These are phyloP conservation scores for Ogataea naganishii DNA, from an alignment of 805 yeast genomes.

Conservation along the genomic window DNA sequence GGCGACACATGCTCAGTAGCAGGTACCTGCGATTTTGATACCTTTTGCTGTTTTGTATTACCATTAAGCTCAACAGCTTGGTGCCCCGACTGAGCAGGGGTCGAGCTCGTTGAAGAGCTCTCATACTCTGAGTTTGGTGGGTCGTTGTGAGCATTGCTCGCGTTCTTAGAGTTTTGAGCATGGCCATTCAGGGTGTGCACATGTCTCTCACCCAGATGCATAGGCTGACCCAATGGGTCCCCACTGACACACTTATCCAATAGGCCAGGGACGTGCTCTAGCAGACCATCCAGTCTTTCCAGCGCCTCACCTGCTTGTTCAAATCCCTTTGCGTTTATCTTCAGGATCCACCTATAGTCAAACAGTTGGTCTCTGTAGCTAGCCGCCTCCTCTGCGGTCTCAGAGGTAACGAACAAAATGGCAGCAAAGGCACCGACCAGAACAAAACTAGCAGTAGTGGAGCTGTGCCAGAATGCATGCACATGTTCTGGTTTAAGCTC, in stretches of 20 bases:
- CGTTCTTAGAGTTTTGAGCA: no score
- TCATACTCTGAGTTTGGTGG: no score
- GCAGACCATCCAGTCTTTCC: constrained; percentile 58
- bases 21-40: no score
- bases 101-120: no score
- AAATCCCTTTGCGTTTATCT: constrained; percentile 68
- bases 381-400: constrained; percentile 50
- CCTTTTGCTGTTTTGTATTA: no score
- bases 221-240: no score
- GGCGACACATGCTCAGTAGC: no score
- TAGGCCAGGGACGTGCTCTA: constrained; percentile 69
- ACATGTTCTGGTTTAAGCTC: constrained; percentile 75
- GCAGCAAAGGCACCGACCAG: constrained; percentile 86
- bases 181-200: no score
- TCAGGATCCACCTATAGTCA: constrained; percentile 69
- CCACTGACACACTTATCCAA: constrained; percentile 20
- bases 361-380: constrained; percentile 60
- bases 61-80: no score
- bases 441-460: constrained; percentile 70
- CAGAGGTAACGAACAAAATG: constrained; percentile 61
- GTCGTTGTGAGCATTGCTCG: no score
- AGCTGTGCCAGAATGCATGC: constrained; percentile 85
- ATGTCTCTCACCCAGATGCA: no score
- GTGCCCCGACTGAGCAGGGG: no score
- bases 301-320: constrained; percentile 74